These are phyloP conservation scores for Diaporthe ilicicola DNA, from an alignment of 2,329 filamentous ascomycete genomes.

Conservation along the genomic window DNA sequence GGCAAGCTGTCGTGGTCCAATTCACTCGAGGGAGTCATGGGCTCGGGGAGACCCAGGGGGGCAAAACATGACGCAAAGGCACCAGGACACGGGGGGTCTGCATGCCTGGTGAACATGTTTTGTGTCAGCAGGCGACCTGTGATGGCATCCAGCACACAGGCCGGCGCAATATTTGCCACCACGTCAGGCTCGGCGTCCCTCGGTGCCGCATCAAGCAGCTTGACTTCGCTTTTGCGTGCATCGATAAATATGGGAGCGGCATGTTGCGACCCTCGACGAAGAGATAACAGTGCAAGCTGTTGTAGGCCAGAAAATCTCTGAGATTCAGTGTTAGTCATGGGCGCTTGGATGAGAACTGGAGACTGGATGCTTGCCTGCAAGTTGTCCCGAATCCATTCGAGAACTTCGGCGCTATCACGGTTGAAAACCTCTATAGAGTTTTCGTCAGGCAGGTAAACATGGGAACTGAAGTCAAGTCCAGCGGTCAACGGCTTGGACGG, in stretches of 20 bases:
- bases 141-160: slow-evolving; percentile 1
- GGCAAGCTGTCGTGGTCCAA: not conserved
- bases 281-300: not conserved
- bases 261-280: slow-evolving; percentile 1
- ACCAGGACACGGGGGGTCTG: slow-evolving; percentile 5
- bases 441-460: slow-evolving; percentile 4
- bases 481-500: not conserved
- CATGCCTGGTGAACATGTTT: not conserved
- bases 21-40: not conserved
- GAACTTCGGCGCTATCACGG: slow-evolving; percentile 3
- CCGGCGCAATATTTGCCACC: not conserved
- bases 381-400: not conserved
- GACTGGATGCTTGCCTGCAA: not conserved
- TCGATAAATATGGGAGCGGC: slow-evolving; percentile 1
- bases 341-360: not conserved
- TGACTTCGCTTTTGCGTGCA: slow-evolving; percentile 7
- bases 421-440: slow-evolving; percentile 12
- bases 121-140: slow-evolving; percentile 5
- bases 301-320: slow-evolving; percentile 3
- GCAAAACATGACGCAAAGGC: slow-evolving; percentile 10
- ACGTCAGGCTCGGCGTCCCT: not conserved
- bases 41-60: not conserved
- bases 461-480: slow-evolving; percentile 13
- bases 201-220: slow-evolving; percentile 7
- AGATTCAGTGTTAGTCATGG: not conserved